Evolutionary conservation across 768 basidiomycete genomes (phyloP).

Genomic region (Tulasnella sp.): DNA sequence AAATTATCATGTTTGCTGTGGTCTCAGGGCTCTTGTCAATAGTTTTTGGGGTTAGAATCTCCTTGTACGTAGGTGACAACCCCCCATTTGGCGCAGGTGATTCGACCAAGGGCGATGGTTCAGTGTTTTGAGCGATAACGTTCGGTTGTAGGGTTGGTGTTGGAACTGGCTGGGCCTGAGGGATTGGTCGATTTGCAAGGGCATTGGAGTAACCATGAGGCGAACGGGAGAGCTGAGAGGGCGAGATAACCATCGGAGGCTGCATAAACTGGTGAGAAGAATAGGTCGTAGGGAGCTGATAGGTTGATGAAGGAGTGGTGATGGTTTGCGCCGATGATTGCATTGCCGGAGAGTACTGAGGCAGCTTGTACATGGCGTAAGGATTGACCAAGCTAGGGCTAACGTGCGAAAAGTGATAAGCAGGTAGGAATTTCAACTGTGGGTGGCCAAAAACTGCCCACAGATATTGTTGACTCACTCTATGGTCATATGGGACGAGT

Average conservation of each 20-base stretch:
- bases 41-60: conserved; percentile 48
- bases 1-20: conserved; percentile 58
- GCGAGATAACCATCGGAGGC: conserved; percentile 12
- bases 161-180: conserved; percentile 11
- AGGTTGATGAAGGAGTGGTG: neutral
- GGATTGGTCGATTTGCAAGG: neutral
- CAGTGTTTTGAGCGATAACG: neutral
- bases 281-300: neutral
- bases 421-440: neutral
- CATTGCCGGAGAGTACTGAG: conserved; percentile 53
- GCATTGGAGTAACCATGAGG: conserved; percentile 7
- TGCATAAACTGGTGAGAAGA: conserved; percentile 10
- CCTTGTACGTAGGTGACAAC: conserved; percentile 31
- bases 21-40: conserved; percentile 52
- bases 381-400: neutral
- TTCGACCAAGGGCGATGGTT: conserved; percentile 51
- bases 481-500: conserved; percentile 38
- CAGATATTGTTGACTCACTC: conserved; percentile 59
- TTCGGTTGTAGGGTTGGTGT: neutral
- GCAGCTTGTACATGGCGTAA: neutral
- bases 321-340: conserved; percentile 54
- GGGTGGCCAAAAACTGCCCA: neutral
- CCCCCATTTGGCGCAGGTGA: conserved; percentile 37
- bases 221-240: conserved; percentile 2
- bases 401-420: neutral